These are phyloP conservation scores for Backusella luteola DNA, from an alignment of 192 early-diverging fungal genomes.

Conservation along the genomic window DNA sequence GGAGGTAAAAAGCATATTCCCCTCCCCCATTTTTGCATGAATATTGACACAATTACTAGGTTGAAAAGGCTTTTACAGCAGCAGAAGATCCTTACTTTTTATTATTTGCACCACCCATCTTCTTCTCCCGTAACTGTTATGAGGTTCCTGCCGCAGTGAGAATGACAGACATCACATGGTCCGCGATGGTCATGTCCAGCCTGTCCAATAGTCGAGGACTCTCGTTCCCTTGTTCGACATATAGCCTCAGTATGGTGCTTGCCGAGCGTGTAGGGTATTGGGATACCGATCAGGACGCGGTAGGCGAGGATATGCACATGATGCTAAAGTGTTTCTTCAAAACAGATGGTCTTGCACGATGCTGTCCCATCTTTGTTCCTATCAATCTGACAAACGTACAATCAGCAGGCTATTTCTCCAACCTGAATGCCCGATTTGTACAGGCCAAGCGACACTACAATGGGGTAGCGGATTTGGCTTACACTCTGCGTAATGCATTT, in stretches of 20 bases:
- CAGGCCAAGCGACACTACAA: slow-evolving; percentile 75
- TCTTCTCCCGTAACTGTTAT: slow-evolving; percentile 59
- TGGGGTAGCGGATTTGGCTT: slow-evolving; percentile 71
- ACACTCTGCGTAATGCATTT: slow-evolving; percentile 41
- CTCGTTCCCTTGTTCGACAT: slow-evolving; percentile 75
- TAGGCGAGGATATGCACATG: slow-evolving; percentile 85
- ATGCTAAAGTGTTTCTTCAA: slow-evolving; percentile 78
- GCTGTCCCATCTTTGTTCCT: slow-evolving; percentile 70
- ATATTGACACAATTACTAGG: neutral
- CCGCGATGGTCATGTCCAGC: slow-evolving; percentile 72
- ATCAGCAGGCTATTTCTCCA: slow-evolving; percentile 50
- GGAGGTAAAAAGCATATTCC: slow-evolving; percentile 7
- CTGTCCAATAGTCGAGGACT: slow-evolving; percentile 56
- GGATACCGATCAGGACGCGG: slow-evolving; percentile 76
- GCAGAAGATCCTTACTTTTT: slow-evolving; percentile 45
- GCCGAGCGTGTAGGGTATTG: slow-evolving; percentile 70
- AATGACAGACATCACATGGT: slow-evolving; percentile 75
- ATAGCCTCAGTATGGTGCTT: slow-evolving; percentile 72
- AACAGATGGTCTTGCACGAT: slow-evolving; percentile 63
- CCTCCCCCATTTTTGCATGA: neutral
- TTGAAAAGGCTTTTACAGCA: slow-evolving; percentile 38
- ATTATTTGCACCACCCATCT: slow-evolving; percentile 48
- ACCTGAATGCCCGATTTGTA: slow-evolving; percentile 59
- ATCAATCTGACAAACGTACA: slow-evolving; percentile 62
- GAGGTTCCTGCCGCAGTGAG: slow-evolving; percentile 72